Conservation (phyloP, 352 stramenopile species). For the Pythium aphanidermatum region DNA sequence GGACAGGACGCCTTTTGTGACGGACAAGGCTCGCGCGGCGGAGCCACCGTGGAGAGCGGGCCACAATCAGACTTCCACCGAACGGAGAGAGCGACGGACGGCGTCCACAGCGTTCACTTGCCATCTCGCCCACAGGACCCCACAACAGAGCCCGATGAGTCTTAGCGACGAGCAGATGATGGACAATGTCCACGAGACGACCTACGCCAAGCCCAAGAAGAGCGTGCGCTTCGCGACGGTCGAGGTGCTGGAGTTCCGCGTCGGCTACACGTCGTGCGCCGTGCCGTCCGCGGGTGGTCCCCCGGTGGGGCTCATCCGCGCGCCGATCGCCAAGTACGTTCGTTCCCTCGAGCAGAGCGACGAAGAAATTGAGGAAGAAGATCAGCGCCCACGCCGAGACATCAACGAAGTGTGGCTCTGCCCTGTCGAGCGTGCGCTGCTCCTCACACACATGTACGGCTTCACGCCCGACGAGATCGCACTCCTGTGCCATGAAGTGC, state of each 20-base stretch:
- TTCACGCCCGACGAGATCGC: conserved; percentile 38
- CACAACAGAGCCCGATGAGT: conserved; percentile 10
- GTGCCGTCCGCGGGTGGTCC: conserved; percentile 40
- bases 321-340: conserved; percentile 20
- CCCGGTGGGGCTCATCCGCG: conserved; percentile 40
- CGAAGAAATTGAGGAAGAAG: conserved; percentile 24
- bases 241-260: conserved; percentile 40
- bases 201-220: conserved; percentile 23
- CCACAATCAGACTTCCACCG: no score
- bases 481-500: conserved; percentile 39
- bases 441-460: conserved; percentile 27
- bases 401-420: conserved; percentile 41
- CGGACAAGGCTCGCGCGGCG: no score
- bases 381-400: conserved; percentile 14
- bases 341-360: conserved; percentile 17
- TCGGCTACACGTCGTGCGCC: conserved; percentile 43
- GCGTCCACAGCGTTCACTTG: no score
- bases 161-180: conserved; percentile 19
- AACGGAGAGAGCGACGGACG: no score
- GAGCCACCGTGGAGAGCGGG: no score
- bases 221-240: conserved; percentile 35
- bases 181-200: conserved; percentile 6
- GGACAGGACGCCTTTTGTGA: no score
- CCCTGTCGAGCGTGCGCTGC: conserved; percentile 37
- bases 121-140: conserved; percentile 1